Evolutionary conservation across 768 basidiomycete genomes (phyloP), one percentile per base, ranked within the genome.

Genomic region (Panus rudis): DNA sequence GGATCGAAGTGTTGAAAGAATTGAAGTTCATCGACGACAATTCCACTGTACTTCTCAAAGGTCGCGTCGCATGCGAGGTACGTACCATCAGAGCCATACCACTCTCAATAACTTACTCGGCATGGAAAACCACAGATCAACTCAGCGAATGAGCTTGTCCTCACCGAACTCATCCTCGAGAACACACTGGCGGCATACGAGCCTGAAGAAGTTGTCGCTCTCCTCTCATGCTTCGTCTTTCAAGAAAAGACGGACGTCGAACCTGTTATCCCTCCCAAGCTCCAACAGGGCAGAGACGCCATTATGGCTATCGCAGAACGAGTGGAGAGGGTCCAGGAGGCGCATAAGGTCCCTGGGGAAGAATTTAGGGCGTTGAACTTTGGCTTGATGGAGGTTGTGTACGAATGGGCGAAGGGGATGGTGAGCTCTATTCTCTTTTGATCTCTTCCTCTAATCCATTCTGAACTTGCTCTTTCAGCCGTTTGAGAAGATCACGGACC

Each of bases 371-470:
- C 78, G 37, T 77, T 93, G 53, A 97, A 96, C 61, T 85, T 86
- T 48, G 96, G 96, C 6, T 68, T 99, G 19, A 79, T 90, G 7
- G 94, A 99, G 58, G 96, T 94, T 2, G 96, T 97, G 6, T 97
- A 98, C 58, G 96, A 98, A 63, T 99, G 96, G 96, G 93, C 96
- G 0, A 91, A 86, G 61, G 96, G 96, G 42, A 97, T 94, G 93
- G 94, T 94, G 53, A 53, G 79, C 33, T 17, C 33, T 17, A 20
- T 8, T 17, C 8, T 35, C 16, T 35, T 7, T 7, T 16, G 6
- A 35, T 35, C 21, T 20, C 10, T 7, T 20, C 21, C 33, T 35
- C 16, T 14, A 35, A 14, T 35, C 33, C 21, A 17, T 30, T 30
- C n/a, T 10, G 10, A 30, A 10, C n/a, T 30, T 30, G 10, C 28